Conservation (phyloP, 192 early-diverging fungal genomes). For the Coemansia sp. region DNA sequence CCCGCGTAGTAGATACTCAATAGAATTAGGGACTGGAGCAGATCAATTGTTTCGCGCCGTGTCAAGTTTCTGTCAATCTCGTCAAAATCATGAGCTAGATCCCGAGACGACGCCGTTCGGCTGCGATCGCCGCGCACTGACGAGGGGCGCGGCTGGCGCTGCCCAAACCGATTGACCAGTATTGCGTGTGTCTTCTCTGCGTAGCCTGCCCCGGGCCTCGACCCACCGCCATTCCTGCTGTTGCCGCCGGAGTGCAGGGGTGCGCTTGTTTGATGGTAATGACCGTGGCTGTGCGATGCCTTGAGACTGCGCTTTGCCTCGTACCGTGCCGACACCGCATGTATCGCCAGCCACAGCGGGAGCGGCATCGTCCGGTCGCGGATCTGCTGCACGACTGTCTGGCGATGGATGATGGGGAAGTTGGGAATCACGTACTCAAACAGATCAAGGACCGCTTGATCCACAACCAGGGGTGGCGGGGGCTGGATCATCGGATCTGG, state of each 20-base stretch:
- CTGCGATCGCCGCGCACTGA: conserved; percentile 29
- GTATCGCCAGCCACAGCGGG: conserved; percentile 53
- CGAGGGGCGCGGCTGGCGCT: conserved; percentile 16
- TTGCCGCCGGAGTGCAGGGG: not conserved
- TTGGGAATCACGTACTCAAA: conserved; percentile 42
- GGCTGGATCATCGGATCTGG: conserved; percentile 36
- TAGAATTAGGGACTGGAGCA: conserved; percentile 43
- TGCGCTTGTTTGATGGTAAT: not conserved
- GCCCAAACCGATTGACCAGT: conserved; percentile 37
- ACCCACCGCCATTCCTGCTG: conserved; percentile 6
- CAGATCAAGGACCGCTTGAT: conserved; percentile 49
- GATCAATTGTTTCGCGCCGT: conserved; percentile 39
- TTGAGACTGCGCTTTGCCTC: conserved; percentile 18
- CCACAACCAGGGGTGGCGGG: conserved; percentile 41
- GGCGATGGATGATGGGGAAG: conserved; percentile 47
- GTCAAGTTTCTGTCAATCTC: conserved; percentile 15
- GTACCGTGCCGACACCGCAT: conserved; percentile 45
- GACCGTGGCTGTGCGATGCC: not conserved
- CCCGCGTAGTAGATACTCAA: conserved; percentile 47
- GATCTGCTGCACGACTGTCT: conserved; percentile 43
- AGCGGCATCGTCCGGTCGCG: conserved; percentile 39
- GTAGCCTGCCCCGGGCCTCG: conserved; percentile 26
- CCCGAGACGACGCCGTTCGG: conserved; percentile 15
- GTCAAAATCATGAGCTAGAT: conserved; percentile 12
- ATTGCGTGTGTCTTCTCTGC: conserved; percentile 49